phyloP scores from a whole-genome alignment of 116 monocot genomes.

The Papilionanthe hybrid region DNA sequence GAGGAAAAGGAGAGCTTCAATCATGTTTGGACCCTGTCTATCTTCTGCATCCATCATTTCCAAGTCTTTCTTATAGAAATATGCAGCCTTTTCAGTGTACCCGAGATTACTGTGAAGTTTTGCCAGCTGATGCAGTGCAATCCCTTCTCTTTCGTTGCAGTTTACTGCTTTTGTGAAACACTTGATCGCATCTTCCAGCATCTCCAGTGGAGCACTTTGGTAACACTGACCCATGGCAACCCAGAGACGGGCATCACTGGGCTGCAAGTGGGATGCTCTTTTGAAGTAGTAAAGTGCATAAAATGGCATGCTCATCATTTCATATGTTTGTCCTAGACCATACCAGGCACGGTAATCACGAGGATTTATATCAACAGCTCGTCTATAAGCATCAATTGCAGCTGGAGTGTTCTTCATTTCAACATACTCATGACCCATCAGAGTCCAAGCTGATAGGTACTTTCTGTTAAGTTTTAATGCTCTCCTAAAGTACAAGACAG shows the following conservation, averaged over 20 bases:
- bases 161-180: conserved; percentile 70
- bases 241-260: conserved; percentile 74
- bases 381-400: conserved; percentile 86
- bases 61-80: conserved; percentile 92
- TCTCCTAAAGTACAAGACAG: conserved; percentile 85
- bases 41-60: conserved; percentile 94
- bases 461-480: conserved; percentile 82
- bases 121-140: conserved; percentile 75
- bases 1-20: conserved; percentile 83
- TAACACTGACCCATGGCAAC: conserved; percentile 91
- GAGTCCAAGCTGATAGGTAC: conserved; percentile 85
- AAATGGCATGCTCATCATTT: conserved; percentile 92
- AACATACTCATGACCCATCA: conserved; percentile 97
- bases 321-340: conserved; percentile 90
- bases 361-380: conserved; percentile 91
- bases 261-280: conserved; percentile 74
- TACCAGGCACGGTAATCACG: conserved; percentile 93
- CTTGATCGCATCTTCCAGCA: conserved; percentile 84
- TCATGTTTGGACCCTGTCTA: conserved; percentile 84
- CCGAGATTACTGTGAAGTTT: conserved; percentile 61
- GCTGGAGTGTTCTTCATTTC: conserved; percentile 99
- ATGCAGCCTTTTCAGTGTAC: conserved; percentile 62
- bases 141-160: conserved; percentile 69
- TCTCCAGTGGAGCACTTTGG: conserved; percentile 72
- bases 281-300: conserved; percentile 85